phyloP scores from a whole-genome alignment of 1,139 yeast species.

The Zygoascus sp. region DNA sequence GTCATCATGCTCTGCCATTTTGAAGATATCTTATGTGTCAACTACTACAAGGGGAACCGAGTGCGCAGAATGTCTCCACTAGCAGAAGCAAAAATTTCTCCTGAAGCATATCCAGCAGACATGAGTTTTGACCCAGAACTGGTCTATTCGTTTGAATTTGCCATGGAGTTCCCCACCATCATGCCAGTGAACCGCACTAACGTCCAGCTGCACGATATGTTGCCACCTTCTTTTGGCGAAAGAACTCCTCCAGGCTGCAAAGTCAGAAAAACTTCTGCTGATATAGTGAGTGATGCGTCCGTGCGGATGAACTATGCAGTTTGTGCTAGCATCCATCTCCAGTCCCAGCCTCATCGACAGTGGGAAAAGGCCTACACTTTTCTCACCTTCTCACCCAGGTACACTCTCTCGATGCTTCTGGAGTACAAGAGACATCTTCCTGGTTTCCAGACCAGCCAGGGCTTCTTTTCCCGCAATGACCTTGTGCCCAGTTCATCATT shows the following conservation, averaged over 20 bases:
- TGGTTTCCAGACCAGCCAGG: not conserved
- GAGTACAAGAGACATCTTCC: slow-evolving; percentile 2
- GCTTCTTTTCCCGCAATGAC: not conserved
- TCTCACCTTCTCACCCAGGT: not conserved
- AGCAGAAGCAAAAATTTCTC: not conserved
- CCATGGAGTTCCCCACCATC: not conserved
- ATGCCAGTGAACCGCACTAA: slow-evolving; percentile 8
- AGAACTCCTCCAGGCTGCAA: not conserved
- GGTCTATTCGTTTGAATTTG: slow-evolving; percentile 2
- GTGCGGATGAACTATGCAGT: slow-evolving; percentile 10
- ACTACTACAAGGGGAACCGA: slow-evolving; percentile 3
- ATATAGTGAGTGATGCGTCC: slow-evolving; percentile 5
- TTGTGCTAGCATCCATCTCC: not conserved
- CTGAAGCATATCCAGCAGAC: not conserved
- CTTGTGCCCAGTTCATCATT: not conserved
- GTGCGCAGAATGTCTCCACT: slow-evolving; percentile 1
- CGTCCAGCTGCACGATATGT: slow-evolving; percentile 1
- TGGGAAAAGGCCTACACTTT: not conserved
- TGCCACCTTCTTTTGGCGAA: slow-evolving; percentile 8
- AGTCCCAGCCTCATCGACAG: not conserved
- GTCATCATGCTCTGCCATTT: slow-evolving; percentile 1
- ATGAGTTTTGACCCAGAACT: not conserved
- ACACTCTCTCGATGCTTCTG: not conserved
- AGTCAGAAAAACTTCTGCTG: not conserved
- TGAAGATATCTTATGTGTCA: slow-evolving; percentile 6